These are phyloP conservation scores for Hydnum rufescens DNA, from an alignment of 768 basidiomycete genomes.

Conservation along the genomic window DNA sequence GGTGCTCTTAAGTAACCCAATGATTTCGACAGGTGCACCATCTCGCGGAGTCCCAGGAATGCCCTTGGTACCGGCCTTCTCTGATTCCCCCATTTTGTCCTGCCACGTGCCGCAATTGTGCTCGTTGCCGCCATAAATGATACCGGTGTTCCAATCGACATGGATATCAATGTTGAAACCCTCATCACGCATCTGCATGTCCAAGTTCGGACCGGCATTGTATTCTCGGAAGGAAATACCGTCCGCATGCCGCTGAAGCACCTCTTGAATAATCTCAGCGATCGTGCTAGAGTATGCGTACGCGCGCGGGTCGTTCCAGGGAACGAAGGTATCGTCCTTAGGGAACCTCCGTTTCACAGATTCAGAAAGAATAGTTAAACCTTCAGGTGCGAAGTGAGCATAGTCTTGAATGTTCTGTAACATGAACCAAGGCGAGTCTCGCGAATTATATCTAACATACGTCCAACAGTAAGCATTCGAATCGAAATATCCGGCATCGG, in stretches of 20 bases:
- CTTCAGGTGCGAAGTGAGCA: conserved; percentile 62
- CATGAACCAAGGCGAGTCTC: conserved; percentile 99
- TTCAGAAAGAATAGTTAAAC: conserved; percentile 59
- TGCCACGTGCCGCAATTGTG: conserved; percentile 91
- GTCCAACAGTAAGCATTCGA: neutral
- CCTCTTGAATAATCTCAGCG: conserved; percentile 93
- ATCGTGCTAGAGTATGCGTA: conserved; percentile 66
- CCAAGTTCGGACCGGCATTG: conserved; percentile 92
- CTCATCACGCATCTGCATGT: conserved; percentile 83
- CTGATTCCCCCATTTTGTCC: conserved; percentile 97
- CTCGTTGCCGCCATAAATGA: conserved; percentile 71
- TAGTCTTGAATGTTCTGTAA: conserved; percentile 97
- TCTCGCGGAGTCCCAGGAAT: conserved; percentile 91
- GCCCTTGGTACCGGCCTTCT: conserved; percentile 82
- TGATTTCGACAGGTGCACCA: conserved; percentile 91
- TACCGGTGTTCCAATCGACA: conserved; percentile 91
- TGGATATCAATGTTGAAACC: conserved; percentile 87
- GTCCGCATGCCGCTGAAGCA: conserved; percentile 78
- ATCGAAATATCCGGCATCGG: neutral
- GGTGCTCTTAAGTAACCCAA: conserved; percentile 81
- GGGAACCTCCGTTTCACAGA: conserved; percentile 86
- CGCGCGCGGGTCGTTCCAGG: conserved; percentile 72
- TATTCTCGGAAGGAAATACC: conserved; percentile 92
- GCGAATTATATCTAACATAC: conserved; percentile 65
- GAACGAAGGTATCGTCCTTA: conserved; percentile 78